Conservation (phyloP, 2,329 filamentous ascomycete species). For the Pleurostoma richardsiae region DNA sequence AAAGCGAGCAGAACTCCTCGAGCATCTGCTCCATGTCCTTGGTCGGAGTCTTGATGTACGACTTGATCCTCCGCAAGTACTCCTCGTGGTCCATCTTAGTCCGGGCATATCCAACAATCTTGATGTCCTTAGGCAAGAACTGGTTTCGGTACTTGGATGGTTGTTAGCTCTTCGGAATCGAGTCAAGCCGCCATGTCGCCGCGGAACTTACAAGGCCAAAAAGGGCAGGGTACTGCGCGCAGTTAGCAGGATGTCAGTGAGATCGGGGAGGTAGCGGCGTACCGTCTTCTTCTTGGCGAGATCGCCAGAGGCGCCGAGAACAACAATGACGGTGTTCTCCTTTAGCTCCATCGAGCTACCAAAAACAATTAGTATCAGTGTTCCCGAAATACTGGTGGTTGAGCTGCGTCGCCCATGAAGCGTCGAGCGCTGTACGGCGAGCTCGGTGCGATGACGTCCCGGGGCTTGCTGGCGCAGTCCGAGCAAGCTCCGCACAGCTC, state of each 20-base stretch:
- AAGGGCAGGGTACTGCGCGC: slow-evolving; percentile 79
- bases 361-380: slow-evolving; percentile 29
- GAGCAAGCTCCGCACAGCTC: neutral
- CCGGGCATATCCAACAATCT: slow-evolving; percentile 96
- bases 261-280: slow-evolving; percentile 24
- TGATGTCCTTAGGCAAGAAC: slow-evolving; percentile 94
- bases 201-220: slow-evolving; percentile 82
- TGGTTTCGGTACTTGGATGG: slow-evolving; percentile 86
- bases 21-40: slow-evolving; percentile 97
- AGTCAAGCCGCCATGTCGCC: neutral
- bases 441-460: neutral
- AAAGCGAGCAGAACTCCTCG: slow-evolving; percentile 80
- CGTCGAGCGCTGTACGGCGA: too few species aligned
- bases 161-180: slow-evolving; percentile 6
- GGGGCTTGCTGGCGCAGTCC: neutral
- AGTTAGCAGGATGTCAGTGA: slow-evolving; percentile 19
- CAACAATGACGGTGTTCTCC: slow-evolving; percentile 95
- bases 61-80: slow-evolving; percentile 89
- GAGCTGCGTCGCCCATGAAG: too few species aligned
- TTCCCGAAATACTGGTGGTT: slow-evolving; percentile 10
- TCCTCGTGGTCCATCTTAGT: slow-evolving; percentile 99
- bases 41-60: slow-evolving; percentile 97
- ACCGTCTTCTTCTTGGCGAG: slow-evolving; percentile 99
- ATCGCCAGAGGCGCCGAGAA: slow-evolving; percentile 95
- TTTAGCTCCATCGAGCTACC: slow-evolving; percentile 86